Percentiles rank a stretch among this genome's conserved stretches.
phyloP scores from a whole-genome alignment of 345 rosid genomes.

The Syzygium aromaticum region DNA sequence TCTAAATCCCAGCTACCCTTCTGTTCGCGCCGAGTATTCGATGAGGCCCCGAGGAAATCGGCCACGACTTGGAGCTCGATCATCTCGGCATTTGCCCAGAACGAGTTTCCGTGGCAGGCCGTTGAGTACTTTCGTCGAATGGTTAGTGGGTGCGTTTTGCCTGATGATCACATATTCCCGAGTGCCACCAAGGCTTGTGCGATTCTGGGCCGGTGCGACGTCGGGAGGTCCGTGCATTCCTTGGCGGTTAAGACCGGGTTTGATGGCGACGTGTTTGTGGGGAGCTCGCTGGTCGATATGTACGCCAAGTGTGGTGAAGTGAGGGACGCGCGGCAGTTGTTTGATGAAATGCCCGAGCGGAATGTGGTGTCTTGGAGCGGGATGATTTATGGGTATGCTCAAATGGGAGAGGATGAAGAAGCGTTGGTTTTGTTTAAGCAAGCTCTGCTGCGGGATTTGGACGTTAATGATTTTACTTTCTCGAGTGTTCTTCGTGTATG shows the following conservation, averaged over 20 bases:
- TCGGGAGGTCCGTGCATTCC: conserved; percentile 57
- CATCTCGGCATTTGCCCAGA: conserved; percentile 72
- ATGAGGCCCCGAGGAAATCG: conserved; percentile 35
- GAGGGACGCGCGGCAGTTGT: conserved; percentile 48
- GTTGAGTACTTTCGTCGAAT: conserved; percentile 54
- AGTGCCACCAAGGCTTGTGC: conserved; percentile 73
- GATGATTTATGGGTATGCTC: conserved; percentile 81
- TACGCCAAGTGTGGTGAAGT: conserved; percentile 67
- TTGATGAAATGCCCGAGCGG: conserved; percentile 75
- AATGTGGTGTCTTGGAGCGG: conserved; percentile 96
- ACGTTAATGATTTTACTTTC: conserved; percentile 77
- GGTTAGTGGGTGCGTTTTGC: conserved; percentile 29
- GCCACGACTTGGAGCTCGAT: conserved; percentile 90
- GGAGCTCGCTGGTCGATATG: conserved; percentile 81
- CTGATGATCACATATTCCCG: conserved; percentile 78
- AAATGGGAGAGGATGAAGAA: conserved; percentile 61
- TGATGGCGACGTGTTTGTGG: conserved; percentile 64
- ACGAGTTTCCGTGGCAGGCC: conserved; percentile 69
- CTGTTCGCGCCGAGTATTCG: conserved; percentile 42
- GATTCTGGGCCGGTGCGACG: conserved; percentile 41
- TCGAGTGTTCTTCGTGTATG: conserved; percentile 75
- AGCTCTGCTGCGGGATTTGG: conserved; percentile 41
- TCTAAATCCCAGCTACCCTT: conserved; percentile 70
- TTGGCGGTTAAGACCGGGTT: conserved; percentile 53
- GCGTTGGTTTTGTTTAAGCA: conserved; percentile 61